Percentiles rank a stretch among this genome's conserved stretches.
Conservation (phyloP, 345 rosid species). For the Eucalyptus marginata region DNA sequence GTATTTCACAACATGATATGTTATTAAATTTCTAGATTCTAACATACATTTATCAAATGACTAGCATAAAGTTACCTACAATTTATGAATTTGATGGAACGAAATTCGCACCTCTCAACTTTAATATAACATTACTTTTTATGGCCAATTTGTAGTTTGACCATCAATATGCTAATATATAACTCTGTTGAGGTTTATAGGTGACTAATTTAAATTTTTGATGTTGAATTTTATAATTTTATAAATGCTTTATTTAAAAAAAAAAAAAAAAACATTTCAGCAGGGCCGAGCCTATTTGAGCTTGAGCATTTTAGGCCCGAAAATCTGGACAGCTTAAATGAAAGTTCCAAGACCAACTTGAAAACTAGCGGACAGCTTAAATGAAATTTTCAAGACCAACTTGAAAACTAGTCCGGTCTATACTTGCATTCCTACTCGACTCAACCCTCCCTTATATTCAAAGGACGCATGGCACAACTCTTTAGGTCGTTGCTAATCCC, state of each 20-base stretch:
- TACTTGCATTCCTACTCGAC: background rate
- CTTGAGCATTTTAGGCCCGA: accelerated
- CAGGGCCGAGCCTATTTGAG: background rate
- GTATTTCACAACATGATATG: background rate
- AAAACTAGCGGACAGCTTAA: background rate
- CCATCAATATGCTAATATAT: background rate
- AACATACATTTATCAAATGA: background rate
- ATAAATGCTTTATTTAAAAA: background rate
- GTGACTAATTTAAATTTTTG: background rate
- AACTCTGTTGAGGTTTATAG: background rate
- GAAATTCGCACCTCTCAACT: background rate
- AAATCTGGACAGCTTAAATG: background rate
- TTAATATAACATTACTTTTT: background rate
- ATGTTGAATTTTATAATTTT: background rate
- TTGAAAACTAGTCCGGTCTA: background rate
- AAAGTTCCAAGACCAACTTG: background rate
- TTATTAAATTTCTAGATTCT: background rate
- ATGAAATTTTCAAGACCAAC: background rate
- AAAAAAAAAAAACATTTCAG: background rate
- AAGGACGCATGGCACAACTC: background rate
- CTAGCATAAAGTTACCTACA: background rate
- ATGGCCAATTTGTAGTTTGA: background rate
- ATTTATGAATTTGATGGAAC: background rate
- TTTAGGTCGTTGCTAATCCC: accelerated
- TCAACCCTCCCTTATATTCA: background rate